Conservation (phyloP, 2,329 filamentous ascomycete species). For the Aspergillus chevalieri region DNA sequence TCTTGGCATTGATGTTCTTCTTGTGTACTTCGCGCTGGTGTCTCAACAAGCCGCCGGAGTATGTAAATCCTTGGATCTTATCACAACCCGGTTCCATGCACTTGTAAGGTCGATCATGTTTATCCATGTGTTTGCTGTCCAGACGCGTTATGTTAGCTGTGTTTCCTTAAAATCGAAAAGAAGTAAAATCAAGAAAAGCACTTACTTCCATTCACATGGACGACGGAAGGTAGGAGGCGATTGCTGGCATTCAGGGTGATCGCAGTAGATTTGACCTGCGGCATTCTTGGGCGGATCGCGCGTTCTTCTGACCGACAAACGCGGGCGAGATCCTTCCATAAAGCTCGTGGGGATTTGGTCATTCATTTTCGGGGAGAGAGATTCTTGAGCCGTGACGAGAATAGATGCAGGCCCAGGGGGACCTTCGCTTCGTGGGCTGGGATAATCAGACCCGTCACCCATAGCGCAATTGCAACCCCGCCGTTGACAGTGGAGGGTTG, state of each 20-base stretch:
- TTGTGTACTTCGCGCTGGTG: conserved; percentile 92
- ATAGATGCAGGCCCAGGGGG: conserved; percentile 28
- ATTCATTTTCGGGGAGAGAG: conserved; percentile 31
- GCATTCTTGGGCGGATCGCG: conserved; percentile 56
- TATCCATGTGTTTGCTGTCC: conserved; percentile 92
- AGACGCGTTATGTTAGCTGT: conserved; percentile 16
- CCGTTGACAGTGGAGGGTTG: conserved; percentile 20
- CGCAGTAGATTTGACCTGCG: conserved; percentile 73
- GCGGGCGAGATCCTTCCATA: conserved; percentile 33
- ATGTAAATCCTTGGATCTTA: conserved; percentile 90
- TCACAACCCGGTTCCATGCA: conserved; percentile 78
- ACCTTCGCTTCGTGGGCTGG: conserved; percentile 40
- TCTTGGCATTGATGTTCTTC: conserved; percentile 82
- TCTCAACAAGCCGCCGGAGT: conserved; percentile 79
- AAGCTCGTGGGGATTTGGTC: conserved; percentile 25
- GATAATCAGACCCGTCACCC: conserved; percentile 39
- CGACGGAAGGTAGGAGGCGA: conserved; percentile 63
- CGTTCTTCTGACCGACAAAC: conserved; percentile 37
- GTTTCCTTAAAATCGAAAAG: conserved; percentile 1
- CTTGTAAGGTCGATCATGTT: conserved; percentile 89
- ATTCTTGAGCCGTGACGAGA: conserved; percentile 30
- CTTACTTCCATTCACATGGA: conserved; percentile 93
- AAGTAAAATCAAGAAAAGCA: conserved; percentile 25
- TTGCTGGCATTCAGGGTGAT: conserved; percentile 61
- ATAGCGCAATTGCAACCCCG: conserved; percentile 31